Evolutionary conservation across 257 asterid species (phyloP), one percentile per base, ranked within the genome.

Genomic region (Penstemon eatonii): DNA sequence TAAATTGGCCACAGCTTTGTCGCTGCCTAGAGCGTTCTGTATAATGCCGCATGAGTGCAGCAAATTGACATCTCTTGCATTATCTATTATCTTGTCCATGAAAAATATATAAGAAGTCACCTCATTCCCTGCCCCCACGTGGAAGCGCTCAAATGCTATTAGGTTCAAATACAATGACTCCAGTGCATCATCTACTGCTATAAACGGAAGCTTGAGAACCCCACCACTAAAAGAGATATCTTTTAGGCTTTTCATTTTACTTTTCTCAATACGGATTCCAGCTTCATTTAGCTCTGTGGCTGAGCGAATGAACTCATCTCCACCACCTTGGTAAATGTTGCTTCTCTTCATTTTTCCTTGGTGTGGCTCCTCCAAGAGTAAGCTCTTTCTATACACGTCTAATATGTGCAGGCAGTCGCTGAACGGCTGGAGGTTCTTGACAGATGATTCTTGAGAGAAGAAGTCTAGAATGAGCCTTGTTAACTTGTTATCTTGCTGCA

Each of bases 211-310:
- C 70, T 6, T 9, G 9, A 83, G 85, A 0, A 60, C 50, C 0
- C 84, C 84, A 0, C 44, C 6, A 1, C 53, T 11, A 50, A 76
- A 76, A 0, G 73, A 18, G 40, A 82, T 71, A 55, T 74, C 84
- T 18, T 13, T 70, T 2, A 79, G 80, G 68, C 79, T 70, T 5
- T 11, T 52, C 1, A 75, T 52, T 56, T 13, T 15, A 73, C 77
- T 76, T 66, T 12, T 71, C 56, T 43, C 40, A 44, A 83, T n/a
- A 3, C 42, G 19, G 19, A 82, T 69, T n/a, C 87, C 87, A 0
- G 87, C 79, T 54, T 83, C 83, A 3, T 45, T 7, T 2, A 82
- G 84, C 53, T 82, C 80, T 18, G 67, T 60, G 11, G 84, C 86
- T 0, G 85, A 72, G 3, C 78, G 80, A 10, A 76, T 54, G 37